These are phyloP conservation scores for Arthrobotrys sinensis DNA, from an alignment of 2,329 filamentous ascomycete genomes.

Conservation along the genomic window DNA sequence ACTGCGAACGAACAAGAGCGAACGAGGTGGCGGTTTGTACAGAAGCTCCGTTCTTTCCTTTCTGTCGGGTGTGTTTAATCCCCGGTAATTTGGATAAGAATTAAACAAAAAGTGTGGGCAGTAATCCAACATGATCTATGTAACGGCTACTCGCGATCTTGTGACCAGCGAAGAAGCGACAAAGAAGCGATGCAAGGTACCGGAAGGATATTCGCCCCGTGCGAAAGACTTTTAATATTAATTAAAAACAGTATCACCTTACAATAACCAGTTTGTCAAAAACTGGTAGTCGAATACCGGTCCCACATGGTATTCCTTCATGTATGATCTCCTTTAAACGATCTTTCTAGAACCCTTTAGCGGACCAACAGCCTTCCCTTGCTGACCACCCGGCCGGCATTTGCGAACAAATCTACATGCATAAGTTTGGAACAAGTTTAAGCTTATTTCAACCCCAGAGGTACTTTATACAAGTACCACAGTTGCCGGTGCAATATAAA, in stretches of 20 bases:
- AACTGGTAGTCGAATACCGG: no score
- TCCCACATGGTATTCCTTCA: background rate
- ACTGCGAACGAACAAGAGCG: background rate
- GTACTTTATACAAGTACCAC: slow-evolving; percentile 24
- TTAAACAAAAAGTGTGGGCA: background rate
- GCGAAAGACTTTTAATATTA: slow-evolving; percentile 1
- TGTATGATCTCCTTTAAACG: slow-evolving; percentile 15
- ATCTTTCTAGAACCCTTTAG: slow-evolving; percentile 13
- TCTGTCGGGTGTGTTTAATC: no score
- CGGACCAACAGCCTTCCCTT: background rate
- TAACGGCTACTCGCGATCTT: background rate
- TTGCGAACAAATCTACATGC: slow-evolving; percentile 3
- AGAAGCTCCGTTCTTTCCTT: background rate
- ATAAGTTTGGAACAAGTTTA: slow-evolving; percentile 1
- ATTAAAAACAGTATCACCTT: background rate
- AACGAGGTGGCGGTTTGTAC: background rate
- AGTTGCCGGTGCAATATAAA: background rate
- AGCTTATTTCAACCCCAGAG: slow-evolving; percentile 47
- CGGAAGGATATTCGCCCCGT: background rate
- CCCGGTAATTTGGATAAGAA: no score
- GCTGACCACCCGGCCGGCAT: slow-evolving; percentile 53
- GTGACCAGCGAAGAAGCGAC: background rate
- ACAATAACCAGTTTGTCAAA: background rate
- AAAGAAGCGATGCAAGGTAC: slow-evolving; percentile 11
- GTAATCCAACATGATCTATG: background rate